Percentiles rank a stretch among this genome's conserved stretches.
Conservation (phyloP, 1,139 yeast species). For the Torulaspora globosa region DNA sequence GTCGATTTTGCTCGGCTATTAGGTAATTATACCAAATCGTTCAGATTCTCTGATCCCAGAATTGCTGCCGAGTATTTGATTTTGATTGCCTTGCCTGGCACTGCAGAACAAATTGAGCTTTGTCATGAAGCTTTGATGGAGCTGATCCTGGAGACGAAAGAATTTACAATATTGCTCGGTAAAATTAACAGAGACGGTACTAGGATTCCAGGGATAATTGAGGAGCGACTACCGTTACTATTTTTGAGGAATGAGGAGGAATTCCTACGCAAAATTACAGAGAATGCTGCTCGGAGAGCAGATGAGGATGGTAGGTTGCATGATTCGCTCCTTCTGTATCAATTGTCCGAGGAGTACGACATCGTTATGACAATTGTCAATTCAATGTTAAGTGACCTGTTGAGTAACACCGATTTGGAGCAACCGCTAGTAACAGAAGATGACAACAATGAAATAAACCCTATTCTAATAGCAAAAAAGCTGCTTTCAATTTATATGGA, state of each 20-base stretch:
- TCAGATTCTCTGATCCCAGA: constrained; percentile 81
- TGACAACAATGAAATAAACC: constrained; percentile 41
- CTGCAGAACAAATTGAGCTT: constrained; percentile 48
- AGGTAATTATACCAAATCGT: constrained; percentile 72
- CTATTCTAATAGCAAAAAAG: constrained; percentile 54
- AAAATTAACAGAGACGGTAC: constrained; percentile 72
- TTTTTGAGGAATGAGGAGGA: constrained; percentile 51
- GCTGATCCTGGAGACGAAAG: constrained; percentile 79
- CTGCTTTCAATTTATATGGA: constrained; percentile 48
- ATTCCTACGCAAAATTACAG: constrained; percentile 66
- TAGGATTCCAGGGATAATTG: constrained; percentile 80
- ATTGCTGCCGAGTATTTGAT: constrained; percentile 86
- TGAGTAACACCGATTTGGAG: constrained; percentile 69
- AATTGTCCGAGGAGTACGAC: constrained; percentile 82
- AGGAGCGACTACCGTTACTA: constrained; percentile 68
- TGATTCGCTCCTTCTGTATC: constrained; percentile 82
- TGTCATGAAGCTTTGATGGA: constrained; percentile 82
- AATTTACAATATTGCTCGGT: constrained; percentile 76
- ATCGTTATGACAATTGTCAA: constrained; percentile 77
- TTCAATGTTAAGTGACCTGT: constrained; percentile 71
- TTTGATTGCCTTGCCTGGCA: constrained; percentile 56
- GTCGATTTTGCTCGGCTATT: constrained; percentile 57
- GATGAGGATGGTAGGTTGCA: constrained; percentile 88
- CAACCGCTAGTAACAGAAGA: constrained; percentile 45
- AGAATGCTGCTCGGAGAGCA: constrained; percentile 79